Evolutionary conservation across 2,329 filamentous ascomycete species (phyloP), one percentile per base, ranked within the genome.

Genomic region (Fusarium sp.): DNA sequence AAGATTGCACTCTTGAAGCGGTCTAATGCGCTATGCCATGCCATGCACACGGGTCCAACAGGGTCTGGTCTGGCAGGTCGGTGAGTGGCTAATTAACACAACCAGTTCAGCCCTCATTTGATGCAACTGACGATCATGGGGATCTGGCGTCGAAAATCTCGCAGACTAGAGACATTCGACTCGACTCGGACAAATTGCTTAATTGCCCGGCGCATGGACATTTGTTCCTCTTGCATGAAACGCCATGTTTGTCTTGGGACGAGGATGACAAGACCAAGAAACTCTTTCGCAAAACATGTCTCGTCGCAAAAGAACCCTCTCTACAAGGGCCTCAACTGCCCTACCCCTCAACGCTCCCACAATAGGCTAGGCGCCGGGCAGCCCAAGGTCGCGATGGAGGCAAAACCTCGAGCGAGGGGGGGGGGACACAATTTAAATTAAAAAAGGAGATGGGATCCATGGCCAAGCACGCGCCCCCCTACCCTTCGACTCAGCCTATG

Each of bases 381-480:
- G 30, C 30, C 60, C 67, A 30, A 67, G 72, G 69, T 74, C 66
- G 66, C 64, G 72, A 73, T 73, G 41, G 66, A 75, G 48, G 66
- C 70, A 74, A 75, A 75, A 60, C 60, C 58, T 48, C 56, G 37
- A 59, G 60, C 25, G 25, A 27, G 25, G 30, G 9, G 71, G 35
- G 30, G 54, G 27, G 41, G 54, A 34, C 50, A 45, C 66, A 67
- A 68, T 43, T 76, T 71, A 75, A 76, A 75, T 77, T 77, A 76
- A 75, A 72, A 66, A 52, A 74, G 61, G 66, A 68, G 48, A 52
- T 52, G 60, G 59, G 52, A 68, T 37, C 66, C 62, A 59, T 57
- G 60, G 43, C 11, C 25, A 37, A 50, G 43, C 59, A 52, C 60
- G 41, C 34, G 14, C 45, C 60, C 37, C 65, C 64, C 50, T 64